Base-by-base conservation (phyloP, 129 eudicot genomes). In the Arctium minus region DNA sequence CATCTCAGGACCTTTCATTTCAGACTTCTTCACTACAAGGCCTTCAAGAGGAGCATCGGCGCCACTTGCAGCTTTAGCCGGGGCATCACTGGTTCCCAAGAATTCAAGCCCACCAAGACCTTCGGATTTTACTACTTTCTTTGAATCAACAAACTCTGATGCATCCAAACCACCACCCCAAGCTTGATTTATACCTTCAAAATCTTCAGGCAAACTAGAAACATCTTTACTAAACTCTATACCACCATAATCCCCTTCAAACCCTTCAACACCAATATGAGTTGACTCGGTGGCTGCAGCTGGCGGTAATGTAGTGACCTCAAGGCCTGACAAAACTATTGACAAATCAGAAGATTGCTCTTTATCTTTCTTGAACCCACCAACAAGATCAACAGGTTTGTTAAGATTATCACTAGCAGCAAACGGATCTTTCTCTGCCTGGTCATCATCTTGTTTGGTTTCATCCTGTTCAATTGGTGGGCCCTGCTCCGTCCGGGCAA, bases 131-230 rank as follows among this genome's bases (percentile, higher is more conserved):
- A 48, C 71, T 30, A 87, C 91, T 85, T 96, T 93, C 87, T 90
- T 93, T 0, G 97, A 31, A 33, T 90, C 99, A 15, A 96, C 95
- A 88, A 87, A 96, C 86, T 96, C 99, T 0, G 97, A 93, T 33
- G 97, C 99, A 40, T 96, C 97, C 87, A 96, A 88, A 64, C 99
- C 99, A 33, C 99, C 99, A 87, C 99, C 99, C 94, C 96, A 96
- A 17, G 99, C 99, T 88, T 93, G 95, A 86, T 88, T 93, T 35
- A 96, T 81, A 72, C 99, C 98, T 82, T 96, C 99, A 73, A 96
- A 96, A 77, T 94, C 97, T 85, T 96, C 97, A 2, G 89, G 91
- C 73, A 96, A 76, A 7, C 97, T 93, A 12, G 99, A 90, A 4
- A 91, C 94, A 2, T 96, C 99, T 39, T 90, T 88, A 77, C 92